phyloP scores from a whole-genome alignment of 805 yeast genomes.

The Saccharomycopsis lassenensis region DNA sequence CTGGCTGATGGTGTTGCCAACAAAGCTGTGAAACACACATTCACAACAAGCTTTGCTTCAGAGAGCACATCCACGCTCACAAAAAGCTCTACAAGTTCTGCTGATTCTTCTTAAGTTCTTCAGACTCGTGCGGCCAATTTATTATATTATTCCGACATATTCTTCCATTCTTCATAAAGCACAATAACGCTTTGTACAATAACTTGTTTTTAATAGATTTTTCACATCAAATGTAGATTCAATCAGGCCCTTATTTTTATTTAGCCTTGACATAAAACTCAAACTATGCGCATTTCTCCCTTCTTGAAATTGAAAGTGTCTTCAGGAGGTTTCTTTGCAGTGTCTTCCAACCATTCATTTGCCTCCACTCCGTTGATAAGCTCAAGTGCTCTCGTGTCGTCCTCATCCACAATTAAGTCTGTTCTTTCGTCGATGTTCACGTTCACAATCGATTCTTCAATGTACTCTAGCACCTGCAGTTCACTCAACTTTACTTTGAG shows the following conservation, averaged over 20 bases:
- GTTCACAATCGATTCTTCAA: not conserved
- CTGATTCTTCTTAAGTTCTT: not conserved
- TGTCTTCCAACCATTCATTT: constrained; percentile 11
- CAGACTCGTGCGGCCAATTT: not conserved
- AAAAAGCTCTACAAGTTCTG: constrained; percentile 3
- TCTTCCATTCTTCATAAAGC: not conserved
- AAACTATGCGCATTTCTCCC: constrained; percentile 2
- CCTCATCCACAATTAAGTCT: constrained; percentile 8
- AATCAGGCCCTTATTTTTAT: not conserved
- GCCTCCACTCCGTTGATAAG: constrained; percentile 10
- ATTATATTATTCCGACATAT: not conserved
- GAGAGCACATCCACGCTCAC: no score
- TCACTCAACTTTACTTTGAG: not conserved
- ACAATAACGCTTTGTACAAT: not conserved
- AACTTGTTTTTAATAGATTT: constrained; percentile 9
- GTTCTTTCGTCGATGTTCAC: not conserved
- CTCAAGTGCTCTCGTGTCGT: constrained; percentile 13
- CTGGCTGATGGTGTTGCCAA: no score
- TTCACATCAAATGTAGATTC: not conserved
- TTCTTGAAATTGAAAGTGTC: constrained; percentile 17
- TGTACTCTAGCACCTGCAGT: not conserved
- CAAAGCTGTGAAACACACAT: no score
- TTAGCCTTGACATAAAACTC: not conserved
- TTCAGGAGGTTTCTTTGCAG: not conserved
- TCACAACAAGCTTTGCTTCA: no score